These are phyloP conservation scores for Metschnikowia lochheadii DNA, from an alignment of 805 yeast genomes.

Conservation along the genomic window DNA sequence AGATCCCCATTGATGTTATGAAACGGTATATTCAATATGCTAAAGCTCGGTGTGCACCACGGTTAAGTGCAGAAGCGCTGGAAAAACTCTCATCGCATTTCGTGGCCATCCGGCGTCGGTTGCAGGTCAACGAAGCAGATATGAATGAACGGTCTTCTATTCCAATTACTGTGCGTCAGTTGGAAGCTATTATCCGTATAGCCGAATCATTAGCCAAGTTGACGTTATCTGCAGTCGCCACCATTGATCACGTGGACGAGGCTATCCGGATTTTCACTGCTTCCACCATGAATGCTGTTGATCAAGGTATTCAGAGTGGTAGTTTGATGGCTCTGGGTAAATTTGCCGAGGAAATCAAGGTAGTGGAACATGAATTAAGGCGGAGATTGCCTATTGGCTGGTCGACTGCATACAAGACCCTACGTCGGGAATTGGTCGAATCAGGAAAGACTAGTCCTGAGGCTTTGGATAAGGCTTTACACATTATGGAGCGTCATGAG, in stretches of 20 bases:
- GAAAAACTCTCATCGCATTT: constrained; percentile 89
- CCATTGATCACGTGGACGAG: constrained; percentile 88
- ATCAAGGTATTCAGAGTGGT: constrained; percentile 51
- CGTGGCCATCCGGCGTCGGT: constrained; percentile 80
- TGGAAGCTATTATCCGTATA: constrained; percentile 95
- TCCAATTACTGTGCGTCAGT: constrained; percentile 95
- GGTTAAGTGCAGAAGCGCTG: constrained; percentile 83
- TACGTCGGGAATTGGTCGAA: constrained; percentile 77
- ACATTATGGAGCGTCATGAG: constrained; percentile 79
- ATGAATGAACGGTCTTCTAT: constrained; percentile 89
- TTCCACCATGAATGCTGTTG: constrained; percentile 95
- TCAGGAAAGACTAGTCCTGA: constrained; percentile 57
- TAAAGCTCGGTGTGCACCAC: constrained; percentile 86
- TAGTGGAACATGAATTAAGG: constrained; percentile 79
- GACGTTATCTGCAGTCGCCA: constrained; percentile 76
- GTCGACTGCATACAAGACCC: constrained; percentile 83
- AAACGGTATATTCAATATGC: constrained; percentile 89
- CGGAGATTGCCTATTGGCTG: constrained; percentile 94
- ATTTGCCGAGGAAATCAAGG: constrained; percentile 64
- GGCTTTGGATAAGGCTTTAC: constrained; percentile 79
- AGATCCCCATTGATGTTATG: constrained; percentile 87
- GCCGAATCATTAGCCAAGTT: constrained; percentile 91
- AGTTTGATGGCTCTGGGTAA: constrained; percentile 49
- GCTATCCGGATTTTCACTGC: constrained; percentile 93
- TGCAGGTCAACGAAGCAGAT: constrained; percentile 74